Conservation (phyloP, 1,284 basidiomycete species). For the Austroboletus niveus region DNA sequence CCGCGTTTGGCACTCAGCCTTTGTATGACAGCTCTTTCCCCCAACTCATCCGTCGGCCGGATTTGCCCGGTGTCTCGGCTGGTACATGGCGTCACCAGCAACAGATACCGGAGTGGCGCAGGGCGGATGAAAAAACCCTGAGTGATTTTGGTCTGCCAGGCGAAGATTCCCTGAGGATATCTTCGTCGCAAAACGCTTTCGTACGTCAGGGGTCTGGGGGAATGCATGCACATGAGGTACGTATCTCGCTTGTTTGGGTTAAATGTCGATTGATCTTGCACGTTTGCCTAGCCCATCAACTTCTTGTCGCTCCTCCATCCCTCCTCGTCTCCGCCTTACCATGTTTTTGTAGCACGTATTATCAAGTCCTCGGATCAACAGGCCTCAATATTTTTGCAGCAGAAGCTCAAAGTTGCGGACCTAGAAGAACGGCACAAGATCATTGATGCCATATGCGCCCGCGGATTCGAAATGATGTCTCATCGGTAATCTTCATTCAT, state of each 20-base stretch:
- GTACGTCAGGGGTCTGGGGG: constrained; percentile 27
- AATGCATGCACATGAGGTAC: constrained; percentile 39
- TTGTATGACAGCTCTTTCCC: constrained; percentile 38
- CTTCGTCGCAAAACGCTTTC: constrained; percentile 25
- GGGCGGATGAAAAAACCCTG: constrained; percentile 22
- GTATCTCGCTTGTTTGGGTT: constrained; percentile 10
- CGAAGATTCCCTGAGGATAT: constrained; percentile 29
- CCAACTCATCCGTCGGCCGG: constrained; percentile 22
- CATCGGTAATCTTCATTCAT: constrained; percentile 52
- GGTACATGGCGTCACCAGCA: constrained; percentile 27
- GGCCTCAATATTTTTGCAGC: constrained; percentile 83
- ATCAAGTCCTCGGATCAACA: constrained; percentile 85
- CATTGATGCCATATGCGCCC: constrained; percentile 76
- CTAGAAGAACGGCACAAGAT: constrained; percentile 74
- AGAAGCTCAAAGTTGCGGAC: constrained; percentile 83
- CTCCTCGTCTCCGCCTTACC: constrained; percentile 77
- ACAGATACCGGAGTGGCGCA: constrained; percentile 30
- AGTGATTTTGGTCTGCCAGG: constrained; percentile 16
- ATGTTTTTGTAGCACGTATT: constrained; percentile 74
- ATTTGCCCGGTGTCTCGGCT: constrained; percentile 13
- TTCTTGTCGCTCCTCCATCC: constrained; percentile 80
- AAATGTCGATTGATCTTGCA: constrained; percentile 26
- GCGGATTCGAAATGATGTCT: constrained; percentile 87
- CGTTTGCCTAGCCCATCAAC: constrained; percentile 66
- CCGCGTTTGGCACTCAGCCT: constrained; percentile 35